Evolutionary conservation across 371 early-diverging fungal genomes (phyloP).

Genomic region (Dichotomocladium elegans): DNA sequence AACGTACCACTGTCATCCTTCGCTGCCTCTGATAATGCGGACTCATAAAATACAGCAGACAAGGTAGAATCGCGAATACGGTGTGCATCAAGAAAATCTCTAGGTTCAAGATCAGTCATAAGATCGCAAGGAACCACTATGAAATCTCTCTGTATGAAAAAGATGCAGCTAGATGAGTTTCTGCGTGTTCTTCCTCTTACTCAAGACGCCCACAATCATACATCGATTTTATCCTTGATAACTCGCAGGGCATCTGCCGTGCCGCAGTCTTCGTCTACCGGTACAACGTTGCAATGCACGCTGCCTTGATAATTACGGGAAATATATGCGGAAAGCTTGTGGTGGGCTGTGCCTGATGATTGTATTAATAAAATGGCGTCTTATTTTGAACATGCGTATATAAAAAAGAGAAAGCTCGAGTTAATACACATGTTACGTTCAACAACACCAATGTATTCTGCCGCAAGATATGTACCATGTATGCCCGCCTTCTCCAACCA

Average conservation of each 20-base stretch:
- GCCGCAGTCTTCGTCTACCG: conserved; percentile 71
- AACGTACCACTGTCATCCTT: conserved; percentile 54
- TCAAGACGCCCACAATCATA: conserved; percentile 15
- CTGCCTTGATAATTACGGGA: conserved; percentile 70
- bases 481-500: conserved; percentile 91
- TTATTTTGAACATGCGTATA: conserved; percentile 16
- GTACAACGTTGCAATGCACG: conserved; percentile 54
- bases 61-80: conserved; percentile 76
- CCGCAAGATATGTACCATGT: conserved; percentile 58
- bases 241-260: conserved; percentile 84
- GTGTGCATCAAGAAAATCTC: conserved; percentile 77
- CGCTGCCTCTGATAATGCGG: conserved; percentile 52
- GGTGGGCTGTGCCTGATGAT: conserved; percentile 31
- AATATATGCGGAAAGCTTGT: conserved; percentile 67
- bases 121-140: conserved; percentile 89
- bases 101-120: conserved; percentile 77
- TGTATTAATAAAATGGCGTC: conserved; percentile 81
- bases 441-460: too few relatives aligned
- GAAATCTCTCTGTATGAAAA: conserved; percentile 68
- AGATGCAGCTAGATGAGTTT: not conserved
- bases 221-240: conserved; percentile 76
- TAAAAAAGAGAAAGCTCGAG: not conserved
- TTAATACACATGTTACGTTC: not conserved
- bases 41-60: conserved; percentile 76
- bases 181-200: not conserved